Evolutionary conservation across 192 early-diverging fungal genomes (phyloP), one percentile per base, ranked within the genome.

Genomic region (Entomortierella lignicola): DNA sequence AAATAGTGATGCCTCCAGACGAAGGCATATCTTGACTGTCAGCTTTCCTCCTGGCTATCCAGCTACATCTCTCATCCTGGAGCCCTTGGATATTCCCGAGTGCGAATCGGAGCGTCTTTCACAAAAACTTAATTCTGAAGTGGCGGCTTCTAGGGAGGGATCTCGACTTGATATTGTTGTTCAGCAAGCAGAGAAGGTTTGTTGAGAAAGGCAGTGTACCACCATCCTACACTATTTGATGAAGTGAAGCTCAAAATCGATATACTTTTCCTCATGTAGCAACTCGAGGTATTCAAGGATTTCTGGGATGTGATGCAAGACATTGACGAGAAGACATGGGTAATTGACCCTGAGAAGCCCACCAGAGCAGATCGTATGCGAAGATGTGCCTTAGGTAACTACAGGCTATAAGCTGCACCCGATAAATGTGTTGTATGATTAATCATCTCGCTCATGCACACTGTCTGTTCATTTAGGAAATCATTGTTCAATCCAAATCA

Each of bases 231-330:
- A 42, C 39, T 42, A 42, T 42, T 42, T 6, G 39, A 13, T n/a
- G n/a, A n/a, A n/a, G n/a, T n/a, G n/a, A n/a, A 42, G 13, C 8
- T 42, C 39, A 42, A 6, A 10, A 42, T 10, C 39, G 6, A 42
- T 10, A 42, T 42, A 42, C 13, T 10, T 42, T 10, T 13, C 13
- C 13, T 12, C 17, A 26, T 21, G 25, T 44, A 65, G 70, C 57
- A 66, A 57, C 15, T 82, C 25, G 56, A 60, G 5, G 1, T 60
- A n/a, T 82, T 63, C 30, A 69, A 34, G 12, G 60, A 60, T 1
- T 71, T 82, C 47, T 82, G 73, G 69, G 63, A 77, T 60, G 67
- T 71, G 27, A 82, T 82, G 81, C 63, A 82, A 47, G 73, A 82
- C 25, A 63, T 82, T 66, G 81, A 82, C 37, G 53, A 60, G 3